Evolutionary conservation across 768 basidiomycete genomes (phyloP), one percentile per base, ranked within the genome.

Genomic region (Termitomyces titanicus): DNA sequence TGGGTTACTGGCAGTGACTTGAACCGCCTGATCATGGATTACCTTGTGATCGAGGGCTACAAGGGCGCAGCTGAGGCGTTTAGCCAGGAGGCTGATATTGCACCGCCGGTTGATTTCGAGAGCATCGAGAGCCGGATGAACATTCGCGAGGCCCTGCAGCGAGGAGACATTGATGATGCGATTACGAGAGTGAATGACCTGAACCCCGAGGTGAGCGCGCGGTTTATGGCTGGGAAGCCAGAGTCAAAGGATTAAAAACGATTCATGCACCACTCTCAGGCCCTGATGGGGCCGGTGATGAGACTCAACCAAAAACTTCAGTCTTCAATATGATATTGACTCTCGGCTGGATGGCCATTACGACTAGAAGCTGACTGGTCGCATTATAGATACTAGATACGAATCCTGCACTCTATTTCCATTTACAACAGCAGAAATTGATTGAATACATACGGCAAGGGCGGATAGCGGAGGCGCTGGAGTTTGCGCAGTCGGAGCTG

Each of bases 201-300:
- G 62, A 93, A 98, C 69, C 92, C 94, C 27, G 95, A 98, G 87
- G 97, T 98, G 73, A 76, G 92, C 72, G 33, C 63, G 91, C 71
- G 31, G 43, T 58, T 38, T 49, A 47, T 25, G 29, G 38, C 37
- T 43, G 31, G 38, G 33, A 58, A 54, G 47, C 56, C 48, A 55
- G 67, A 49, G 60, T 66, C 70, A 75, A 70, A 91, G 76, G 94
- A 96, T 96, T 94, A 88, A 76, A 42, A 92, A 64, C 66, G 70
- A 83, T 88, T 89, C 92, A 97, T 97, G 95, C 94, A 97, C 95
- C 94, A 96, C 93, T 87, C 94, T 83, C 79, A 97, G 85, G 76
- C 85, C 74, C 66, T 25, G 15, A n/a, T 66, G 70, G 53, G 83
- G 89, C 83, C 88, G 79, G 75, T 94, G 94, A 91, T 87, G 94